A percentile compares a stretch with the other conserved stretches of the same genome.
phyloP scores from a whole-genome alignment of 305 asterid genomes.

The Stenogyne calaminthoides region DNA sequence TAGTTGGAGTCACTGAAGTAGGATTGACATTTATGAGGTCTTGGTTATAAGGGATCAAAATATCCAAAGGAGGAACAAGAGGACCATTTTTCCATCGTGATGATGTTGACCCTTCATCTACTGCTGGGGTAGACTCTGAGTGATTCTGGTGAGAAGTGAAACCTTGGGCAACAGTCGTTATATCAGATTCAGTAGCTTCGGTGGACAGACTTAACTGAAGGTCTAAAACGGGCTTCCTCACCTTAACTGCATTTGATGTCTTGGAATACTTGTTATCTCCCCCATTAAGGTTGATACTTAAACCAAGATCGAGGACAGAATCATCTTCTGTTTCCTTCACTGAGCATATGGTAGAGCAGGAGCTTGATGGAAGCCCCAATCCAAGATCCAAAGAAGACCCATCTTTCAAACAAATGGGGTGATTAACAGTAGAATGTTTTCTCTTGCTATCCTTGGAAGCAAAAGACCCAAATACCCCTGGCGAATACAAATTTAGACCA shows the following conservation, averaged over 20 bases:
- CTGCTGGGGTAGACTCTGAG: slow-evolving; percentile 29
- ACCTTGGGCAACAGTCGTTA: slow-evolving; percentile 44
- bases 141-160: slow-evolving; percentile 30
- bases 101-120: slow-evolving; percentile 67
- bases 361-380: slow-evolving; percentile 46
- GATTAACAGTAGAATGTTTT: slow-evolving; percentile 32
- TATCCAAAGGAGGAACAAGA: slow-evolving; percentile 29
- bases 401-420: slow-evolving; percentile 27
- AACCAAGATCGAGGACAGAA: slow-evolving; percentile 48
- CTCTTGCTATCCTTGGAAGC: slow-evolving; percentile 44
- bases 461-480: slow-evolving; percentile 30
- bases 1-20: slow-evolving; percentile 15
- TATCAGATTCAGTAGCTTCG: slow-evolving; percentile 53
- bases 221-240: slow-evolving; percentile 45
- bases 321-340: slow-evolving; percentile 55
- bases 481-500: slow-evolving; percentile 33
- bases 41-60: slow-evolving; percentile 19
- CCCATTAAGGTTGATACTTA: slow-evolving; percentile 41
- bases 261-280: slow-evolving; percentile 23
- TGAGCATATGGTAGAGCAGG: slow-evolving; percentile 41
- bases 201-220: slow-evolving; percentile 67
- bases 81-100: slow-evolving; percentile 44
- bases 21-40: slow-evolving; percentile 11
- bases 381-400: slow-evolving; percentile 55
- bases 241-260: slow-evolving; percentile 20